A percentile compares a stretch with the other conserved stretches of the same genome.
Conservation (phyloP, 2,329 filamentous ascomycete species). For the Aspergillus quadricinctus region DNA sequence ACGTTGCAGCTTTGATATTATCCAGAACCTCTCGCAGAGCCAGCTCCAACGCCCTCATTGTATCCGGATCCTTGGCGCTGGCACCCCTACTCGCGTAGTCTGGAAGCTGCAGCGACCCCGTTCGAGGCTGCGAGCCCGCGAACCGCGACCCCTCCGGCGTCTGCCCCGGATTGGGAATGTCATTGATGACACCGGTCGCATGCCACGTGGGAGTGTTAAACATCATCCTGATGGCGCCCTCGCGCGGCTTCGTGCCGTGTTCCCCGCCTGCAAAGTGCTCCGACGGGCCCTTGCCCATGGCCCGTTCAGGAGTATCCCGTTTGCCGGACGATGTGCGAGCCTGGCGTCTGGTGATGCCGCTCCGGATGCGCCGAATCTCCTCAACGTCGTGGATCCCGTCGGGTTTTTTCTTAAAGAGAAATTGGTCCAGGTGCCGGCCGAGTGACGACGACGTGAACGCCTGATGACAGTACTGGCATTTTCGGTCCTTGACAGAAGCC, state of each 20-base stretch:
- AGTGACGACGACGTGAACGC: conserved; percentile 90
- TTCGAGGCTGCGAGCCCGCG: conserved; percentile 29
- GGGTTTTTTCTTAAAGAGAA: conserved; percentile 90
- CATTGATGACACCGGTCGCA: conserved; percentile 71
- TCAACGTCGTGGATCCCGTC: conserved; percentile 90
- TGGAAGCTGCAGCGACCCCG: conserved; percentile 25
- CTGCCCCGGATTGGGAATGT: conserved; percentile 56
- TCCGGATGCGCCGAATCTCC: conserved; percentile 77
- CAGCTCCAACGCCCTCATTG: conserved; percentile 76
- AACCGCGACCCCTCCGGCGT: conserved; percentile 33
- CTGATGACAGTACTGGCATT: conserved; percentile 82
- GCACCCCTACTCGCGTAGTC: conserved; percentile 61
- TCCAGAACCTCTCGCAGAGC: conserved; percentile 78
- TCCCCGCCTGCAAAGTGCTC: conserved; percentile 32
- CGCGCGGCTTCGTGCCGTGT: conserved; percentile 31
- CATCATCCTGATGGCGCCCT: conserved; percentile 41
- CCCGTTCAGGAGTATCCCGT: conserved; percentile 59
- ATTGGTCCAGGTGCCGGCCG: conserved; percentile 88
- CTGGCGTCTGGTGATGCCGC: conserved; percentile 81
- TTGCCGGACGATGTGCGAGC: conserved; percentile 62
- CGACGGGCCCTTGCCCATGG: conserved; percentile 41
- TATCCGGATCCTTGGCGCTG: conserved; percentile 69
- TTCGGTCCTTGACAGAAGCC: conserved; percentile 72
- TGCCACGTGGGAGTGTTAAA: conserved; percentile 69
- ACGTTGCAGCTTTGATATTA: conserved; percentile 80